Percentiles rank a stretch among this genome's conserved stretches.
phyloP scores from a whole-genome alignment of 2,329 filamentous ascomycete genomes.

The Cercospora sojina region DNA sequence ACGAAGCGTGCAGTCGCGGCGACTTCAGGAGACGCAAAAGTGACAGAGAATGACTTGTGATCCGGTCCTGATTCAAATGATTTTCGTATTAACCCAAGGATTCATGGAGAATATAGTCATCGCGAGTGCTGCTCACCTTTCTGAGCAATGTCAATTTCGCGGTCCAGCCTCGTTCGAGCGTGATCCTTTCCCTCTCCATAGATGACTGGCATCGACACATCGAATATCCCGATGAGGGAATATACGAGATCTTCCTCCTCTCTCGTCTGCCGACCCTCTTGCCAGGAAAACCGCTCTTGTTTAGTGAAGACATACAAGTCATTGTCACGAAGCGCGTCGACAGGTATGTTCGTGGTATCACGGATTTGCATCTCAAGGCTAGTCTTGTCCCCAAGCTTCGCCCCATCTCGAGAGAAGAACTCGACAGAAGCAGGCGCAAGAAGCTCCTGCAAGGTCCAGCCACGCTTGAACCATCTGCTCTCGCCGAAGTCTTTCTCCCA shows the following conservation, averaged over 20 bases:
- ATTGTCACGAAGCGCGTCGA: neutral
- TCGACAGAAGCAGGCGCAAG: neutral
- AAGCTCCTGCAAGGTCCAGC: conserved; percentile 10
- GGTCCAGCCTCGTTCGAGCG: neutral
- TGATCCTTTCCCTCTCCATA: neutral
- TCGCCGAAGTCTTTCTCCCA: neutral
- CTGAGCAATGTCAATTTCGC: neutral
- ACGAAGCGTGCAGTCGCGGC: neutral
- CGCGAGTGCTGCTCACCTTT: neutral
- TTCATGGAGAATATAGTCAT: too few relatives aligned
- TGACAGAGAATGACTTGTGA: neutral
- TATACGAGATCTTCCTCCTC: neutral
- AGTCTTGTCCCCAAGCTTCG: neutral
- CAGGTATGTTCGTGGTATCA: neutral
- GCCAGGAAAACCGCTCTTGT: neutral
- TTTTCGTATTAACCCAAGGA: too few relatives aligned
- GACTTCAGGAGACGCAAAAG: neutral
- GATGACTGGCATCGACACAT: neutral
- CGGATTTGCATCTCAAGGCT: neutral
- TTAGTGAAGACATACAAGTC: neutral
- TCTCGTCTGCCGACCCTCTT: neutral
- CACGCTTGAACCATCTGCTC: too few relatives aligned
- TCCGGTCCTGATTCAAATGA: neutral
- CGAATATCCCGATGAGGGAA: neutral
- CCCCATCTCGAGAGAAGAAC: neutral